Percentiles rank a stretch among this genome's conserved stretches.
phyloP scores from a whole-genome alignment of 805 yeast species.

The Candida namnaoensis region DNA sequence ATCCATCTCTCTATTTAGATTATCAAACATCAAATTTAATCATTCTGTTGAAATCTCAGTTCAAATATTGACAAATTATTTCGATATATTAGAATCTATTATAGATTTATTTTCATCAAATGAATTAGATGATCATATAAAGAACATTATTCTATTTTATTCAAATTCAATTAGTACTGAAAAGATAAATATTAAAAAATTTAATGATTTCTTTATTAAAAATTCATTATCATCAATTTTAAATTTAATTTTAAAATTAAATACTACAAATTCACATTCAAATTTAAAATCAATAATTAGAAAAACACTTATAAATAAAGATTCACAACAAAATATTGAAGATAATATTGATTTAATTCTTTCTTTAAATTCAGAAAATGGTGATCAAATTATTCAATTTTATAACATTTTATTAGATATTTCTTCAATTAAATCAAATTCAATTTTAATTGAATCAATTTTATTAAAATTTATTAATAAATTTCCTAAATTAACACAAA shows the following conservation, averaged over 20 bases:
- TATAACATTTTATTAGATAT: no score
- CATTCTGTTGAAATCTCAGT: constrained; percentile 6
- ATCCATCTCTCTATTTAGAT: constrained; percentile 4
- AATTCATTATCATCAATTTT: constrained; percentile 11
- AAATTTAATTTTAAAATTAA: constrained; percentile 1
- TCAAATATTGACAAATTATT: constrained; percentile 8
- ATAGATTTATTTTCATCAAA: not conserved
- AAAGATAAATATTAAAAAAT: constrained; percentile 10
- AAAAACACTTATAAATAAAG: constrained; percentile 20
- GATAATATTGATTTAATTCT: constrained; percentile 17
- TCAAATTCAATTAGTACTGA: constrained; percentile 4
- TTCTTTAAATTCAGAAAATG: no score
- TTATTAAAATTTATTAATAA: constrained; percentile 32
- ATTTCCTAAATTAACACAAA: constrained; percentile 31
- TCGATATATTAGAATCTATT: constrained; percentile 7
- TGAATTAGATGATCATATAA: not conserved
- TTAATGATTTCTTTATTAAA: constrained; percentile 8
- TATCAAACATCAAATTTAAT: no score
- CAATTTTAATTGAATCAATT: constrained; percentile 31
- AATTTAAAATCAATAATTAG: constrained; percentile 9
- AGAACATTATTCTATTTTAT: constrained; percentile 9
- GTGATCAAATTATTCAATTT: no score
- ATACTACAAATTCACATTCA: no score
- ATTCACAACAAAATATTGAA: constrained; percentile 13
- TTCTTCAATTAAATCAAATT: constrained; percentile 1